phyloP scores from a whole-genome alignment of 2,329 filamentous ascomycete genomes.

The Herpotrichia juniperi region DNA sequence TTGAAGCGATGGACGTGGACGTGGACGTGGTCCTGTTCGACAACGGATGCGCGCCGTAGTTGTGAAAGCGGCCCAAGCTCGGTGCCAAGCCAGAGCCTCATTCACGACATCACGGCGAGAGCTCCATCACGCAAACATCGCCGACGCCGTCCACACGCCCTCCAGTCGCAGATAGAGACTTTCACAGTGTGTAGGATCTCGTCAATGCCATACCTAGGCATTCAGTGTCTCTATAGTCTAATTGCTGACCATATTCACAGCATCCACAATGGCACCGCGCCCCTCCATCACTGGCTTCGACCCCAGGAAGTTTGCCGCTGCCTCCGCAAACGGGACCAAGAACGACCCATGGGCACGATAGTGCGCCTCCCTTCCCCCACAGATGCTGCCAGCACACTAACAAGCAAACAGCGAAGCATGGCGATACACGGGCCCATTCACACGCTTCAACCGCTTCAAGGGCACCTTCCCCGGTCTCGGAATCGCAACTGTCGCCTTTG shows the following conservation, averaged over 20 bases:
- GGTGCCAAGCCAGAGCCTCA: conserved; percentile 11
- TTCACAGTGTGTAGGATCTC: conserved; percentile 25
- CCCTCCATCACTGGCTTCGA: conserved; percentile 93
- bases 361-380: conserved; percentile 50
- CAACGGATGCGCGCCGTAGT: neutral
- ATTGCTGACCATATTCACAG: conserved; percentile 26
- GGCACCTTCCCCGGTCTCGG: conserved; percentile 86
- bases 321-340: conserved; percentile 64
- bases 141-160: conserved; percentile 22
- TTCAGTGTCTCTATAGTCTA: neutral
- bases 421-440: conserved; percentile 90
- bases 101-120: conserved; percentile 6
- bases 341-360: conserved; percentile 68
- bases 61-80: conserved; percentile 15
- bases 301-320: conserved; percentile 76
- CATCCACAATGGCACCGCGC: conserved; percentile 58
- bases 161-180: conserved; percentile 27
- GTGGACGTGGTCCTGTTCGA: neutral
- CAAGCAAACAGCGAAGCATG: conserved; percentile 76
- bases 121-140: conserved; percentile 25
- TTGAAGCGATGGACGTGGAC: neutral
- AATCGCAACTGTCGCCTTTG: conserved; percentile 89
- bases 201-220: conserved; percentile 6
- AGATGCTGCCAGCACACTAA: conserved; percentile 21
- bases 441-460: conserved; percentile 87